A percentile compares a stretch with the other conserved stretches of the same genome.
These are phyloP conservation scores for Lenwebbia sp. DNA, from an alignment of 345 rosid genomes.

Conservation along the genomic window DNA sequence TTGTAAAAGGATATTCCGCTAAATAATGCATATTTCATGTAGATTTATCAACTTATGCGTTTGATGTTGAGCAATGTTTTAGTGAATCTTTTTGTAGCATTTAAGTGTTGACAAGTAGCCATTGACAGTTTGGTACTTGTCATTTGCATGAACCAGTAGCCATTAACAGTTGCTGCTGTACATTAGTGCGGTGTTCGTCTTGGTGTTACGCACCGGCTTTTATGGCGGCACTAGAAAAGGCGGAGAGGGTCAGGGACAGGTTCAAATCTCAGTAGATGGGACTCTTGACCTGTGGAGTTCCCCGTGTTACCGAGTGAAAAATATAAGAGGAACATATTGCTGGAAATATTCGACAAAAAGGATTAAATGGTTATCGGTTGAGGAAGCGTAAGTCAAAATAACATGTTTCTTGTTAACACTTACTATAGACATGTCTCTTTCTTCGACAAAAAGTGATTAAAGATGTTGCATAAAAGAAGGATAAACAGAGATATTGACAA, in stretches of 20 bases:
- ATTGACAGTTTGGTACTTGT: not conserved
- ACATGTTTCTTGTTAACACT: no score
- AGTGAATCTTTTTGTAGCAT: not conserved
- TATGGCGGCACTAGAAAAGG: not conserved
- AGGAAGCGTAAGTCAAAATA: not conserved
- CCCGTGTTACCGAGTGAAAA: not conserved
- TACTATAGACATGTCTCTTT: no score
- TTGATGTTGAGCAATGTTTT: not conserved
- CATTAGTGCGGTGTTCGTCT: not conserved
- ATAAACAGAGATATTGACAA: not conserved
- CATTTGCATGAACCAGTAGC: not conserved
- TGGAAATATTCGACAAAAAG: not conserved
- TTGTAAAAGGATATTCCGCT: not conserved
- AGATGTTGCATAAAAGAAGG: not conserved
- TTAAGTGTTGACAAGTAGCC: not conserved
- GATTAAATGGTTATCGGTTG: not conserved
- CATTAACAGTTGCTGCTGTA: not conserved
- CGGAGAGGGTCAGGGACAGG: not conserved
- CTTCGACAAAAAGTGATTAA: not conserved
- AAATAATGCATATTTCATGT: not conserved
- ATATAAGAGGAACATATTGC: not conserved
- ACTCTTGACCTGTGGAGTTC: not conserved
- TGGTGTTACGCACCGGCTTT: not conserved
- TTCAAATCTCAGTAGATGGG: not conserved
- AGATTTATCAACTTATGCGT: not conserved